A percentile compares a stretch with the other conserved stretches of the same genome.
Evolutionary conservation across 2,329 filamentous ascomycete genomes (phyloP).

Genomic region (Tolypocladium amazonense): DNA sequence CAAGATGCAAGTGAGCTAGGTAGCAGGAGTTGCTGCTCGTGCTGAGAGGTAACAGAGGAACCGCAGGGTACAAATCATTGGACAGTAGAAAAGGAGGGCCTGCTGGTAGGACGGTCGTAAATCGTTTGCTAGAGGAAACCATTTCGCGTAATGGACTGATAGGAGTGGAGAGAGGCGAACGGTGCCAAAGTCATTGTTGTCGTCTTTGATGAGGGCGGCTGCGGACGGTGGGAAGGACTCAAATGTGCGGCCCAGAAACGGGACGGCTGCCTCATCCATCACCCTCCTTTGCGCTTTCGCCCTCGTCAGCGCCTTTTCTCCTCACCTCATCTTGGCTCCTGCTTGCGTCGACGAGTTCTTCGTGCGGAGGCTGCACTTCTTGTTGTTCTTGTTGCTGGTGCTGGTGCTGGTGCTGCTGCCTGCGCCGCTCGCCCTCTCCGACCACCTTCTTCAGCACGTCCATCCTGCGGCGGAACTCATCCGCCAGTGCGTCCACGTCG

Average conservation of each 20-base stretch:
- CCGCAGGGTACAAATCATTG: too few species aligned
- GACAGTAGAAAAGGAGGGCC: neutral
- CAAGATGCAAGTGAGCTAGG: neutral
- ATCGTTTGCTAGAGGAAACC: neutral
- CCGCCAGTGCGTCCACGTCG: conserved; percentile 39
- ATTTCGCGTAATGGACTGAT: neutral
- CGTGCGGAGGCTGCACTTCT: neutral
- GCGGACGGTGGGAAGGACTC: neutral
- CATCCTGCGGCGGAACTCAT: conserved; percentile 50
- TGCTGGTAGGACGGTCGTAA: neutral
- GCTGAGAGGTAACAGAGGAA: neutral
- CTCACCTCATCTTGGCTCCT: neutral
- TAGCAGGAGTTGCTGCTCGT: neutral
- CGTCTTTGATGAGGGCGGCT: neutral
- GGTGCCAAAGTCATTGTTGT: neutral
- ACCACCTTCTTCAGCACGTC: conserved; percentile 41
- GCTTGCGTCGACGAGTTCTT: neutral
- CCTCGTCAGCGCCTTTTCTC: neutral
- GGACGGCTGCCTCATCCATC: neutral
- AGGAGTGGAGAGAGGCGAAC: neutral
- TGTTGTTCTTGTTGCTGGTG: neutral
- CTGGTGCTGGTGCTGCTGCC: conserved; percentile 5
- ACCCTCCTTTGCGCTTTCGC: neutral
- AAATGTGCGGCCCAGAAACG: neutral
- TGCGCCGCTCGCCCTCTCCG: conserved; percentile 36